Evolutionary conservation across 2,329 filamentous ascomycete genomes (phyloP).

Genomic region (Hypoxylon sp.): DNA sequence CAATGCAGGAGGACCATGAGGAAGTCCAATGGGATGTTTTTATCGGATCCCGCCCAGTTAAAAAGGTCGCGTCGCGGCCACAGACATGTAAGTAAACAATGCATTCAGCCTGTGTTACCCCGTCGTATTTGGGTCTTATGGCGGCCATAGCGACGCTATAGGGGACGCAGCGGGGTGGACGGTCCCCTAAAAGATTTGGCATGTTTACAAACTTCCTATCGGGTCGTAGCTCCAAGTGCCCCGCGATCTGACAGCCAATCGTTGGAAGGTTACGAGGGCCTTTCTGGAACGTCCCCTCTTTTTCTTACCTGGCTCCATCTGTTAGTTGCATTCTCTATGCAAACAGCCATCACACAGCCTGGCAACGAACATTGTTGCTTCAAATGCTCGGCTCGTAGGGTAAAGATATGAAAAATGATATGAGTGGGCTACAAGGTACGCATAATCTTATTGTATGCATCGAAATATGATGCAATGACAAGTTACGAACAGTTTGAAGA

Average conservation of each 20-base stretch:
- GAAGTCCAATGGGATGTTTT: slow-evolving; percentile 30
- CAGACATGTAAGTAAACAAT: slow-evolving; percentile 23
- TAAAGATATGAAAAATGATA: background rate
- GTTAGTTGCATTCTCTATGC: background rate
- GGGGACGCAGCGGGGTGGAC: background rate
- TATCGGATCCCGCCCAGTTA: slow-evolving; percentile 16
- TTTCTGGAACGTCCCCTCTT: slow-evolving; percentile 10
- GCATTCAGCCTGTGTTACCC: slow-evolving; percentile 4
- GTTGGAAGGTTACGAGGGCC: slow-evolving; percentile 1
- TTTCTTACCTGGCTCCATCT: background rate
- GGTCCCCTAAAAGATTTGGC: slow-evolving; percentile 26
- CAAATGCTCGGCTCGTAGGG: background rate
- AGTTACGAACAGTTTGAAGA: too few relatives aligned
- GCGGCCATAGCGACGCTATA: slow-evolving; percentile 11
- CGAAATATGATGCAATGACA: too few relatives aligned
- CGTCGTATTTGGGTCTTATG: slow-evolving; percentile 11
- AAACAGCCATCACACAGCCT: background rate
- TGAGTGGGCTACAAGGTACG: too few relatives aligned
- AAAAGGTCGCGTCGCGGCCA: slow-evolving; percentile 33
- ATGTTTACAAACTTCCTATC: slow-evolving; percentile 59
- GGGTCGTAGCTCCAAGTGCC: slow-evolving; percentile 23
- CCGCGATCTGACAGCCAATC: slow-evolving; percentile 39
- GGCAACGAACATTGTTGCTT: background rate
- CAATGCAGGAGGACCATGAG: slow-evolving; percentile 7
- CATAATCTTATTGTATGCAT: too few relatives aligned